Conservation (phyloP, 2,329 filamentous ascomycete genomes). For the Diaporthe ampelina region DNA sequence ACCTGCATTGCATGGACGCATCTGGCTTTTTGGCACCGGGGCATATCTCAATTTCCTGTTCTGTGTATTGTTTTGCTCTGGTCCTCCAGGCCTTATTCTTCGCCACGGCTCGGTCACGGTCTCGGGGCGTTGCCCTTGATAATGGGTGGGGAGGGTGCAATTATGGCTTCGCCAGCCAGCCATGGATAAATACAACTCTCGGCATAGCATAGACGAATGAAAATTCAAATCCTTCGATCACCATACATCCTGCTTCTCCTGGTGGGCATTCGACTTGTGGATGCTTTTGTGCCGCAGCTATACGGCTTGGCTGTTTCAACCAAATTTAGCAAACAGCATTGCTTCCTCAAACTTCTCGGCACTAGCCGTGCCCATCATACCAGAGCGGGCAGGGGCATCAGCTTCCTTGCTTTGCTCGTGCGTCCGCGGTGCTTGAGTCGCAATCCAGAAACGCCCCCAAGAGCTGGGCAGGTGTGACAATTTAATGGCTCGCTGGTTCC, state of each 20-base stretch:
- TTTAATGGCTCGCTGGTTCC: not conserved
- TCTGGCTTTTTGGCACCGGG: not conserved
- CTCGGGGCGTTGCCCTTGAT: not conserved
- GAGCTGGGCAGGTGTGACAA: not conserved
- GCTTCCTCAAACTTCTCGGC: constrained; percentile 15
- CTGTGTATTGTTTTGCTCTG: constrained; percentile 6
- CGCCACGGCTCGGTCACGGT: not conserved
- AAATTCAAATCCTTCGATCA: not conserved
- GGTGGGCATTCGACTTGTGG: not conserved
- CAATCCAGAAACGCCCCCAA: not conserved
- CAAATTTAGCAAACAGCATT: constrained; percentile 15
- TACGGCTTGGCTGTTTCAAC: constrained; percentile 24
- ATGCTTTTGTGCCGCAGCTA: not conserved
- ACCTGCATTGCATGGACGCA: constrained; percentile 18
- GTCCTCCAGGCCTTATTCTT: not conserved
- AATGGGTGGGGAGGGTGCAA: not conserved
- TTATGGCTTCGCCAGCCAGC: not conserved
- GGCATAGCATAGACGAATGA: constrained; percentile 11
- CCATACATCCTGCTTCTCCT: not conserved
- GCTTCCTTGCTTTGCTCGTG: not conserved
- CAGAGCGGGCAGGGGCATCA: not conserved
- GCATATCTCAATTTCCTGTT: not conserved
- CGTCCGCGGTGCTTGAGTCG: not conserved
- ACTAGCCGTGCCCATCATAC: not conserved
- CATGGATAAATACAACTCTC: constrained; percentile 8